Base-by-base conservation (phyloP, 805 yeast species). In the Cyberlindnera euphorbiae region DNA sequence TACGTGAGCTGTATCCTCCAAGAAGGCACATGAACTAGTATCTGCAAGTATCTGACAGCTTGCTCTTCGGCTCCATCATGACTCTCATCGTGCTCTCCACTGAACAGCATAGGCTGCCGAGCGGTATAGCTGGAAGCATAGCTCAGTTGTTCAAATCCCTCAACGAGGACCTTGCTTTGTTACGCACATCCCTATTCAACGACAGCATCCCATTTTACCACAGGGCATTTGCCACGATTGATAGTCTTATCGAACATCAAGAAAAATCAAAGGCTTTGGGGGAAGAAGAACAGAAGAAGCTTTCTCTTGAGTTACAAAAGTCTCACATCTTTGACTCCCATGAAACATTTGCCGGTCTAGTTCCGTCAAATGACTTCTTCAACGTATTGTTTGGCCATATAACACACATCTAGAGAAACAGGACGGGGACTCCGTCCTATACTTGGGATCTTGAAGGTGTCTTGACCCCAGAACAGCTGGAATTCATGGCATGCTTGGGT, bases 341-440 rank as follows among this genome's bases (percentile, higher is more conserved):
- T 15, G 55, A 50, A 23, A 46, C 52, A 2, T 28, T 28, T 3
- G 24, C 26, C n/a, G 55, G 55, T 0, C 27, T 50, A 24, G 33
- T 50, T 3, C 55, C 55, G 14, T 37, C 40, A 9, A 45, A 46
- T 26, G 55, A 50, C 26, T 50, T 50, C 41, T 46, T 45, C 29
- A 48, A 46, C 32, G 26, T 38, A 8, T 49, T 43, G 26, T 38
- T 49, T 17, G 34, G 46, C 1, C 22, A 33, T 26, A 46, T 49
- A 4, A 35, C 46, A 1, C 50, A 41, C 26, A 38, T 39, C 26
- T 30, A 39, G 12, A 32, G 46, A 21, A 42, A 33, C 30, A 13
- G 21, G 12, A 34, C 36, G 11, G 16, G 26, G 2, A 10, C 31
- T 7, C 26, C 6, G n/a, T 19, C 16, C 2, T 31, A 35, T 4